Evolutionary conservation across 192 early-diverging fungal species (phyloP).

Genomic region (Gonapodya sp.): DNA sequence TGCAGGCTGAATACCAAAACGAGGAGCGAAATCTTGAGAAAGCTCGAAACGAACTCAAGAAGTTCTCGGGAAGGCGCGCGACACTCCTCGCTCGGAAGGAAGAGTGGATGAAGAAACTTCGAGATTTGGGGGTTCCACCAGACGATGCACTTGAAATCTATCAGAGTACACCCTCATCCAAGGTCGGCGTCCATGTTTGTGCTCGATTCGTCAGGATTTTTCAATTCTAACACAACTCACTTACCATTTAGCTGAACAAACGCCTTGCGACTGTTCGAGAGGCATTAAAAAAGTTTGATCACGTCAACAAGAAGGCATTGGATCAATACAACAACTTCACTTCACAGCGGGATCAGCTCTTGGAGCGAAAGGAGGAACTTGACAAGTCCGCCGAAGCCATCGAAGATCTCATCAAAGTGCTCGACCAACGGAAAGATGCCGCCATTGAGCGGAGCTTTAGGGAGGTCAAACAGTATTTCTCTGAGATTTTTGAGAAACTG

Average conservation of each 20-base stretch:
- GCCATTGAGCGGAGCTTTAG: constrained; percentile 94
- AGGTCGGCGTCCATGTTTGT: constrained; percentile 27
- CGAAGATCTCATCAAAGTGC: constrained; percentile 69
- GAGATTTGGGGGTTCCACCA: constrained; percentile 90
- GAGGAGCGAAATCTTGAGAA: not conserved
- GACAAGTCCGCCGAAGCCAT: constrained; percentile 77
- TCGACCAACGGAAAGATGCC: constrained; percentile 95
- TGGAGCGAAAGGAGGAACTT: constrained; percentile 75
- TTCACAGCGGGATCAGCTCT: constrained; percentile 73
- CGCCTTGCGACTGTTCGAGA: constrained; percentile 67
- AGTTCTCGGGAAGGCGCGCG: constrained; percentile 24
- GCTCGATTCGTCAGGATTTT: constrained; percentile 41
- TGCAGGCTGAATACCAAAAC: not conserved
- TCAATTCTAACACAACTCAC: not conserved
- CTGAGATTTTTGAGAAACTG: constrained; percentile 78
- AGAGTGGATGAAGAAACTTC: constrained; percentile 72
- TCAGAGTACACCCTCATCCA: constrained; percentile 31
- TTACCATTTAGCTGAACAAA: constrained; percentile 33
- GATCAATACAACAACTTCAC: constrained; percentile 95
- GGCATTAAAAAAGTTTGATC: constrained; percentile 74
- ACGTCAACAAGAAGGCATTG: constrained; percentile 98
- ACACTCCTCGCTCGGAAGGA: constrained; percentile 79
- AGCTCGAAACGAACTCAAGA: not conserved
- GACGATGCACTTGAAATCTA: constrained; percentile 81
- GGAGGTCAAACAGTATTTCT: constrained; percentile 80